Base-by-base conservation (phyloP, 805 yeast species). In the Hanseniaspora singularis region DNA sequence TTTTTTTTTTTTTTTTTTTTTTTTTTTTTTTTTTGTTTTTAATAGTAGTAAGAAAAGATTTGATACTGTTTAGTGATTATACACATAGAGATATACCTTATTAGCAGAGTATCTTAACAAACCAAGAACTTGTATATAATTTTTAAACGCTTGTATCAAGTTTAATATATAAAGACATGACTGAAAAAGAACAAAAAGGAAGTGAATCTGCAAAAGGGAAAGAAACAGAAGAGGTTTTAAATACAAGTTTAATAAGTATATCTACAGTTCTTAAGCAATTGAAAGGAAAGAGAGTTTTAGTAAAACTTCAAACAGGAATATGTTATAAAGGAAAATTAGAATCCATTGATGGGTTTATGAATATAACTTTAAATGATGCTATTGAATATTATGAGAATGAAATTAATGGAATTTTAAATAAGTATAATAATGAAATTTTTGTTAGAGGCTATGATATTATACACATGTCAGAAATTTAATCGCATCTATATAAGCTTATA, bases 321-420 rank as follows among this genome's bases (percentile, higher is more conserved):
- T 84, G 84, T 50, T 92, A 86, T 64, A 74, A 70, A 38, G 94
- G 89, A 53, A 64, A 56, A 41, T 70, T 84, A 52, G 89, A 84
- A 55, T 84, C 96, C 33, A 88, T 92, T 49, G 98, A 92, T 61
- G 97, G 97, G 8, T 92, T 79, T 67, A 87, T 92, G 96, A 92
- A 92, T 64, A 81, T 92, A 40, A 94, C 89, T 2, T 70, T 92
- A 53, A 86, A 82, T 47, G 72, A 78, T 51, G 77, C 94, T 3
- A 70, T 75, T 39, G 98, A 92, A 46, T 65, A 61, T 47, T 62
- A 59, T 41, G 65, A 62, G 44, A 57, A 51, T 28, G 54, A 53
- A 15, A 52, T 52, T 10, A 60, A 61, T 42, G 64, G 64, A 7
- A 50, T 60, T 14, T 49, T 63, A 23, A 59, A 55, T 30, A 57